phyloP scores from a whole-genome alignment of 1,139 yeast genomes.

The Lodderomyces metapsilosis region DNA sequence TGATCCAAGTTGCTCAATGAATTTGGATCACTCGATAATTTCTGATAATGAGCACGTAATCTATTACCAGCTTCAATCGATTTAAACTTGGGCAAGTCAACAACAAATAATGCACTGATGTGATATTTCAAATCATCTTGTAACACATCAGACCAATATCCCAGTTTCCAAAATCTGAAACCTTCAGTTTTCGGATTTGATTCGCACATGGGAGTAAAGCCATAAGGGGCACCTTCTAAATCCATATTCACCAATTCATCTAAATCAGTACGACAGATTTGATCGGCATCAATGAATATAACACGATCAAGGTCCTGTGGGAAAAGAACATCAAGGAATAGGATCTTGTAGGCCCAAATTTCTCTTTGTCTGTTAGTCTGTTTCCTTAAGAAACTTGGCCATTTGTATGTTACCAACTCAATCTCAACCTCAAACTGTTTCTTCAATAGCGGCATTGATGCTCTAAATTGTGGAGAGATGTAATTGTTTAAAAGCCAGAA shows the following conservation, averaged over 20 bases:
- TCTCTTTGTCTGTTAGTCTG: slow-evolving; percentile 74
- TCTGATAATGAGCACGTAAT: slow-evolving; percentile 83
- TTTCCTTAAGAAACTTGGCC: slow-evolving; percentile 87
- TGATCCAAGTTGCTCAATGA: slow-evolving; percentile 87
- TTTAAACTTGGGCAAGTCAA: slow-evolving; percentile 70
- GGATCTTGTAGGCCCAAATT: slow-evolving; percentile 84
- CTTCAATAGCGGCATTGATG: slow-evolving; percentile 61
- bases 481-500: slow-evolving; percentile 88
- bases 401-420: slow-evolving; percentile 75
- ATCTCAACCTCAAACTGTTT: slow-evolving; percentile 58
- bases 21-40: slow-evolving; percentile 71
- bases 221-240: slow-evolving; percentile 77
- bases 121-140: slow-evolving; percentile 66
- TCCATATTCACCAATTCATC: slow-evolving; percentile 63
- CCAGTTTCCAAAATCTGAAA: slow-evolving; percentile 87
- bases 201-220: slow-evolving; percentile 87
- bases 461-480: slow-evolving; percentile 66
- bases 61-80: slow-evolving; percentile 70
- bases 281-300: slow-evolving; percentile 86
- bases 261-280: slow-evolving; percentile 72
- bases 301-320: slow-evolving; percentile 75
- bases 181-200: slow-evolving; percentile 81
- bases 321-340: slow-evolving; percentile 82
- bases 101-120: slow-evolving; percentile 80
- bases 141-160: slow-evolving; percentile 78